Evolutionary conservation across 2,329 filamentous ascomycete genomes (phyloP).

Genomic region (Aspergillus fructus): DNA sequence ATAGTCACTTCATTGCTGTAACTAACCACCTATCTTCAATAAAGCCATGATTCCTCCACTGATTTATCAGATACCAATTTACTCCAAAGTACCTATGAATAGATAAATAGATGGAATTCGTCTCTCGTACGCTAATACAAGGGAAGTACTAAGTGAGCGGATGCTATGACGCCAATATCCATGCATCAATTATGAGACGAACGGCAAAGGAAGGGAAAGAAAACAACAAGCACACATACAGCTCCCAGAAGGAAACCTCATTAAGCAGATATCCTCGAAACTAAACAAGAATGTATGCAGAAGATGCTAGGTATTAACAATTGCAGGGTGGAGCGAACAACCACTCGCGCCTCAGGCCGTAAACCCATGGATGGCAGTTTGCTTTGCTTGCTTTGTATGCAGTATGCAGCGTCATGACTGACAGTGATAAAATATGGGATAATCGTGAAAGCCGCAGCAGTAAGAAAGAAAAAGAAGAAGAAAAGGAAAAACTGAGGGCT

Average conservation of each 20-base stretch:
- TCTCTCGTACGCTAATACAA: neutral
- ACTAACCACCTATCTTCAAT: neutral
- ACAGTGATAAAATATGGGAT: neutral
- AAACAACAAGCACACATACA: neutral
- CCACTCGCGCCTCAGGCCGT: neutral
- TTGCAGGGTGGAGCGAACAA: neutral
- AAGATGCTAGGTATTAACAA: neutral
- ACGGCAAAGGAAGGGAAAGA: neutral
- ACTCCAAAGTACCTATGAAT: neutral
- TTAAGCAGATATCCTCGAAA: neutral
- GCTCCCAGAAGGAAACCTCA: neutral
- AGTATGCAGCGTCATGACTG: neutral
- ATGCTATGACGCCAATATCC: neutral
- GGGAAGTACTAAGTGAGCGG: neutral
- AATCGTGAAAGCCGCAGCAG: neutral
- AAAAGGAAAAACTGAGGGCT: neutral
- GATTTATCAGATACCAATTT: neutral
- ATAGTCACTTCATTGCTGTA: neutral
- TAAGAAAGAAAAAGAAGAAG: neutral
- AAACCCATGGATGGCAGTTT: neutral
- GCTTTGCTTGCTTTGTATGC: neutral
- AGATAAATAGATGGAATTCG: neutral
- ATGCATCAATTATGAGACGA: neutral
- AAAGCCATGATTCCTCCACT: neutral
- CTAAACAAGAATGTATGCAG: neutral